Evolutionary conservation across 805 yeast genomes (phyloP), one percentile per base, ranked within the genome.

Genomic region (Candida ipomoeae): DNA sequence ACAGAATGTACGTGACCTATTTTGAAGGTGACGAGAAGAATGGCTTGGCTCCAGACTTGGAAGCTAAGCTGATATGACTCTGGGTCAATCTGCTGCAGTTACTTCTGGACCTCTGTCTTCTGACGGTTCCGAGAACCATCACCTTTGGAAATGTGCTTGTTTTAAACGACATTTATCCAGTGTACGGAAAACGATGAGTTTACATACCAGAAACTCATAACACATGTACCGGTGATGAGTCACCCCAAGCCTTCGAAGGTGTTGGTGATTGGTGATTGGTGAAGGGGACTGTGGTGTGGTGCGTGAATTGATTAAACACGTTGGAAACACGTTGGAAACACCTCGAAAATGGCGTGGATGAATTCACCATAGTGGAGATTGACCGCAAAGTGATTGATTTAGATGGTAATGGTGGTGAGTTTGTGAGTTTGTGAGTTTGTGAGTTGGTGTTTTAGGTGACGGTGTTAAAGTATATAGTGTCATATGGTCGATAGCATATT

Each of bases 281-380:
- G 97, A 97, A 23, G 97, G 97, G 40, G 97, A 90, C 66, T 96
- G 97, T 56, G 97, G 97, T 54, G 96, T 90, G 18, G 71, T 91
- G 35, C 79, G 97, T 61, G 97, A 90, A 66, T 84, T 88, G 15
- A 81, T 89, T 42, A 91, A 90, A 69, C 92, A 87, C 62, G 59
- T 70, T n/a, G n/a, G n/a, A n/a, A n/a, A n/a, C n/a, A n/a, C n/a
- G n/a, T n/a, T n/a, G n/a, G n/a, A n/a, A n/a, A n/a, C n/a, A n/a
- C n/a, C n/a, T n/a, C 31, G 66, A 65, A 14, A 48, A 42, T 18
- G 73, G 77, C 5, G 72, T 77, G 41, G 84, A 85, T 56, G 67
- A 71, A 43, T 85, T 87, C 14, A 84, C 86, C 13, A 75, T 90
- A 65, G 92, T 88, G n/a, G 97, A 90, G 63, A 91, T 90, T 55